Evolutionary conservation across 257 asterid species (phyloP).

Genomic region (Scutellaria barbata): DNA sequence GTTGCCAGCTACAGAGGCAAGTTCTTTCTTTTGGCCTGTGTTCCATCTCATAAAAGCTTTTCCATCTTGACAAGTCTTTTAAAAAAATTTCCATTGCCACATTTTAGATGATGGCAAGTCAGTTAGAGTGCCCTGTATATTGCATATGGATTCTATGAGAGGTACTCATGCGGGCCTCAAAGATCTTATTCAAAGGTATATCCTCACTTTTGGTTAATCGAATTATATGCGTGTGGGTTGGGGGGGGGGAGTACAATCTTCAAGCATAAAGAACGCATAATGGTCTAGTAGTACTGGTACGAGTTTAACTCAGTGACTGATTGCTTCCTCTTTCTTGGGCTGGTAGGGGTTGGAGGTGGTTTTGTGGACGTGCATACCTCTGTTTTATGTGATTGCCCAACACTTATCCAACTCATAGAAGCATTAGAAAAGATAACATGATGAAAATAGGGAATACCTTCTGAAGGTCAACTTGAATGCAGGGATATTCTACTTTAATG

Average conservation of each 20-base stretch:
- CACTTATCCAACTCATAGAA: constrained; percentile 10
- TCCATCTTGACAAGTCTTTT: neutral
- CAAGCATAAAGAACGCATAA: constrained; percentile 20
- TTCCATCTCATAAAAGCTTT: constrained; percentile 17
- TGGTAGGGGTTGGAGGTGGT: constrained; percentile 10
- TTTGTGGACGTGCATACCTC: neutral
- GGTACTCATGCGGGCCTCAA: constrained; percentile 59
- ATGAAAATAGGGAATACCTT: constrained; percentile 21
- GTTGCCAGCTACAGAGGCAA: constrained; percentile 70
- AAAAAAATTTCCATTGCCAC: constrained; percentile 20
- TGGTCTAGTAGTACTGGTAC: constrained; percentile 9
- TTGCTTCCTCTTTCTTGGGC: constrained; percentile 20
- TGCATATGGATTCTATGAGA: constrained; percentile 69
- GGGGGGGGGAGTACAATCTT: constrained; percentile 2
- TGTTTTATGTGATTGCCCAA: constrained; percentile 10
- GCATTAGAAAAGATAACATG: constrained; percentile 24
- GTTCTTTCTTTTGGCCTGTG: constrained; percentile 42
- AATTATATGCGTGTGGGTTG: neutral
- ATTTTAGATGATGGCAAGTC: constrained; percentile 54
- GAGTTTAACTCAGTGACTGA: neutral
- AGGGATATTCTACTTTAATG: neutral
- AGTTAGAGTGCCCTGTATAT: constrained; percentile 60
- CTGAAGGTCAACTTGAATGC: constrained; percentile 18
- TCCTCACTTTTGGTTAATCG: constrained; percentile 3
- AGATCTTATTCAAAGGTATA: constrained; percentile 63